These are phyloP conservation scores for Puccinia novopanici DNA, from an alignment of 1,284 basidiomycete species.

Conservation along the genomic window DNA sequence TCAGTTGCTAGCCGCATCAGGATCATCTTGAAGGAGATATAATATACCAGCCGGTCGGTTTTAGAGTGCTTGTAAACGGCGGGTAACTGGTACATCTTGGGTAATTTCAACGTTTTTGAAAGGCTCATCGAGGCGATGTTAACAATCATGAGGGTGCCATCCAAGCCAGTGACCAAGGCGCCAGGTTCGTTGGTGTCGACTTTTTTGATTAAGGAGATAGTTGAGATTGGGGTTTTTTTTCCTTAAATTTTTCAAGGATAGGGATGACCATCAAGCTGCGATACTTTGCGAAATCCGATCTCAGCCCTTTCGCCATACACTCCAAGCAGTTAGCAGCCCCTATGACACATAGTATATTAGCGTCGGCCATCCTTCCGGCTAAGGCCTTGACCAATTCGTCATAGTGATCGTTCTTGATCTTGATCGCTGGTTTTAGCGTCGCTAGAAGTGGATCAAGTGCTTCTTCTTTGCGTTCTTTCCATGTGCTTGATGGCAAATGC, in stretches of 20 bases:
- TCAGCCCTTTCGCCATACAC: slow-evolving; percentile 77
- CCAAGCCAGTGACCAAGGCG: too few species aligned
- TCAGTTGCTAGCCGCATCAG: too few species aligned
- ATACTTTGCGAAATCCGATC: slow-evolving; percentile 71
- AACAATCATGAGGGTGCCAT: slow-evolving; percentile 77
- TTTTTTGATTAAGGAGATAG: slow-evolving; percentile 67
- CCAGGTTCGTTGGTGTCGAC: too few species aligned
- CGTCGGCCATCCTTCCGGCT: slow-evolving; percentile 81
- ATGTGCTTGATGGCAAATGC: too few species aligned
- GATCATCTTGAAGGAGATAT: too few species aligned
- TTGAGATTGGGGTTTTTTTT: slow-evolving; percentile 83
- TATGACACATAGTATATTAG: slow-evolving; percentile 94
- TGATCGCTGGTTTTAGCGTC: slow-evolving; percentile 75
- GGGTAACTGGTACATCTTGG: slow-evolving; percentile 55
- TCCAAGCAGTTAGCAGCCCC: slow-evolving; percentile 83
- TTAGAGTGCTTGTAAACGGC: slow-evolving; percentile 16
- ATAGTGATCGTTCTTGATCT: slow-evolving; percentile 71
- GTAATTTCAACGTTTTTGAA: slow-evolving; percentile 63
- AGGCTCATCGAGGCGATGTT: slow-evolving; percentile 72
- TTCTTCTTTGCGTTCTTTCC: slow-evolving; percentile 91
- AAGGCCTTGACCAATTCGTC: slow-evolving; percentile 74
- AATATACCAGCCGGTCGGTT: background rate
- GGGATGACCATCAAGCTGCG: slow-evolving; percentile 74
- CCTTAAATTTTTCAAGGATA: slow-evolving; percentile 89
- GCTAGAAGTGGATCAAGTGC: slow-evolving; percentile 79